Percentiles rank a stretch among this genome's conserved stretches.
These are phyloP conservation scores for Helicocarpus griseus DNA, from an alignment of 2,329 filamentous ascomycete species.

Conservation along the genomic window DNA sequence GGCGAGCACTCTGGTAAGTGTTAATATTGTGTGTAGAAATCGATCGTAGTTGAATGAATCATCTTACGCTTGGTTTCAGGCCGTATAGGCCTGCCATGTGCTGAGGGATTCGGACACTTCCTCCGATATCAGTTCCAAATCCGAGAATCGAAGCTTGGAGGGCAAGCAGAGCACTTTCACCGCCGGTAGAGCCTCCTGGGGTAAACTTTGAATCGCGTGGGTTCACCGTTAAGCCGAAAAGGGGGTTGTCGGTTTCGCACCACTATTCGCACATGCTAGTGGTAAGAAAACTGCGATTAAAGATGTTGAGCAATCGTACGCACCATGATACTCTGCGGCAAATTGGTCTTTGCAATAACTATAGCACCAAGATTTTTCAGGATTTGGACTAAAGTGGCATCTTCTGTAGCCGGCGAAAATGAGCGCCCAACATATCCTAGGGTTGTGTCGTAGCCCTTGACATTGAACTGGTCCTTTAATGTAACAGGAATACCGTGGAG, in stretches of 20 bases:
- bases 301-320: too few species aligned
- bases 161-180: conserved; percentile 54
- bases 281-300: too few species aligned
- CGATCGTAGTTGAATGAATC: not conserved
- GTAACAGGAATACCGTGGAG: conserved; percentile 21
- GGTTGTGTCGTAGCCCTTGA: conserved; percentile 11
- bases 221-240: conserved; percentile 51
- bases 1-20: conserved; percentile 19
- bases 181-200: conserved; percentile 57
- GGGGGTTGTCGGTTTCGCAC: conserved; percentile 47
- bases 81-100: conserved; percentile 44
- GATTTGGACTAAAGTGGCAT: conserved; percentile 9
- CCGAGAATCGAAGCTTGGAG: conserved; percentile 52
- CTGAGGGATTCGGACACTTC: conserved; percentile 38
- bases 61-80: conserved; percentile 24
- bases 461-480: conserved; percentile 20
- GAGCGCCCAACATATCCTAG: conserved; percentile 14
- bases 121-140: conserved; percentile 55
- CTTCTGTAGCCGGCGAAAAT: conserved; percentile 4
- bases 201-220: conserved; percentile 55
- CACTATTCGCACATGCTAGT: conserved; percentile 25
- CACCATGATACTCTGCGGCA: conserved; percentile 55
- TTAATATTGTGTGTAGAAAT: not conserved
- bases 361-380: conserved; percentile 37
- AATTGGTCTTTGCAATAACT: conserved; percentile 49